These are phyloP conservation scores for Eragrostis nindensis DNA, from an alignment of 176 grass and related monocot species.

Conservation along the genomic window DNA sequence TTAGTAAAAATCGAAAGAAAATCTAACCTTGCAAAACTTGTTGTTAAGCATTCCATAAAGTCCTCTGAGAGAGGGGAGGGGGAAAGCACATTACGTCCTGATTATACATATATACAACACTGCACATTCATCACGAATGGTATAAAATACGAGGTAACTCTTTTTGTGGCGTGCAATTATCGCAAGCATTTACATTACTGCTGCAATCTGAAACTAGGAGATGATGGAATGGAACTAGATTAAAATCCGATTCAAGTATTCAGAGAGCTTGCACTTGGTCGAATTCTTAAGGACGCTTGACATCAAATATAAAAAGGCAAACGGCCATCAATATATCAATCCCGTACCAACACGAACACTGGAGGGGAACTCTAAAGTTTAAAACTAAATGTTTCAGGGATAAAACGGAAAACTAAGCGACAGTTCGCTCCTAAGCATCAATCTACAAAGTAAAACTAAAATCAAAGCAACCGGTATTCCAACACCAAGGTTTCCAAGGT, in stretches of 20 bases:
- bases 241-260: too few relatives aligned
- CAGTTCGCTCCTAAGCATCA: neutral
- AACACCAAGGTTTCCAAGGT: neutral
- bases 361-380: neutral
- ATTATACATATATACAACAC: neutral
- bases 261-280: too few relatives aligned
- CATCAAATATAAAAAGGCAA: neutral
- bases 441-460: neutral
- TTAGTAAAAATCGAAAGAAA: neutral
- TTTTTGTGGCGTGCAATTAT: neutral
- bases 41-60: constrained; percentile 66
- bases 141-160: neutral
- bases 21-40: constrained; percentile 53
- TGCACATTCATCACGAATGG: neutral
- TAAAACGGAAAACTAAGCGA: neutral
- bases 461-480: neutral
- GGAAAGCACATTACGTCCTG: neutral
- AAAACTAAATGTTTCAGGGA: neutral
- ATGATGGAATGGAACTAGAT: neutral
- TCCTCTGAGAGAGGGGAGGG: constrained; percentile 5
- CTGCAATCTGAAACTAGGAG: neutral
- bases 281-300: neutral
- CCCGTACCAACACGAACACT: neutral
- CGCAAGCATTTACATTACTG: neutral
- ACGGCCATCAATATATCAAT: neutral